Percentiles rank a stretch among this genome's conserved stretches.
These are phyloP conservation scores for Eutrema yunnanense DNA, from an alignment of 345 rosid species.

Conservation along the genomic window DNA sequence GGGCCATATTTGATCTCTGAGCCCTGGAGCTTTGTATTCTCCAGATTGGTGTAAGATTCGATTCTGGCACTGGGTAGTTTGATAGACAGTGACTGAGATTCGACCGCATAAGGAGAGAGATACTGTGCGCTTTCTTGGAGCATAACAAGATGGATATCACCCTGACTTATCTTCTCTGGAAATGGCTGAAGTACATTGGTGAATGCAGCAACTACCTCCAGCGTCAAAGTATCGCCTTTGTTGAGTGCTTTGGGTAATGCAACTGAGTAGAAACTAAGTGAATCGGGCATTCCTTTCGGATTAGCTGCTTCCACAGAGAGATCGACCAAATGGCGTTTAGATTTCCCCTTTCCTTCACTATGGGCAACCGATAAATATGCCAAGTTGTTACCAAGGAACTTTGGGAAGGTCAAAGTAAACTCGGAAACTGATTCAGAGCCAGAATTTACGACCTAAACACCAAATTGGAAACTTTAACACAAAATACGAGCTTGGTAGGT, in stretches of 20 bases:
- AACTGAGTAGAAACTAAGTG: conserved; percentile 52
- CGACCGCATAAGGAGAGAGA: conserved; percentile 71
- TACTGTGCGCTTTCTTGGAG: conserved; percentile 70
- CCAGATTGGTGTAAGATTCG: conserved; percentile 74
- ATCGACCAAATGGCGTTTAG: conserved; percentile 33
- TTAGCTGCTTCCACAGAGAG: conserved; percentile 43
- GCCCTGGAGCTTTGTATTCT: conserved; percentile 55
- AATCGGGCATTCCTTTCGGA: conserved; percentile 53
- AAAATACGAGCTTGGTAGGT: neutral
- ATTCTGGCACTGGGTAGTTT: conserved; percentile 69
- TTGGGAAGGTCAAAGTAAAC: conserved; percentile 64
- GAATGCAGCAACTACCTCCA: conserved; percentile 59
- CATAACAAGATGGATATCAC: conserved; percentile 80
- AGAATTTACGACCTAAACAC: conserved; percentile 54
- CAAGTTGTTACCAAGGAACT: conserved; percentile 57
- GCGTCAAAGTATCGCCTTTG: conserved; percentile 53
- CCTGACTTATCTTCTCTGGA: conserved; percentile 86
- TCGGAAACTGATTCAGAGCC: conserved; percentile 67
- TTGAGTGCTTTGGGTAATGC: conserved; percentile 50
- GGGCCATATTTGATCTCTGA: conserved; percentile 92
- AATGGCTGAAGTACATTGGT: conserved; percentile 59
- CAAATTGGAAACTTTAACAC: conserved; percentile 1
- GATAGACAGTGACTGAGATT: conserved; percentile 62
- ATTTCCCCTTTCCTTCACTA: conserved; percentile 68
- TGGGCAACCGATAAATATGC: conserved; percentile 53